Evolutionary conservation across 2,329 filamentous ascomycete species (phyloP).

Genomic region (Trichoderma harzianum): DNA sequence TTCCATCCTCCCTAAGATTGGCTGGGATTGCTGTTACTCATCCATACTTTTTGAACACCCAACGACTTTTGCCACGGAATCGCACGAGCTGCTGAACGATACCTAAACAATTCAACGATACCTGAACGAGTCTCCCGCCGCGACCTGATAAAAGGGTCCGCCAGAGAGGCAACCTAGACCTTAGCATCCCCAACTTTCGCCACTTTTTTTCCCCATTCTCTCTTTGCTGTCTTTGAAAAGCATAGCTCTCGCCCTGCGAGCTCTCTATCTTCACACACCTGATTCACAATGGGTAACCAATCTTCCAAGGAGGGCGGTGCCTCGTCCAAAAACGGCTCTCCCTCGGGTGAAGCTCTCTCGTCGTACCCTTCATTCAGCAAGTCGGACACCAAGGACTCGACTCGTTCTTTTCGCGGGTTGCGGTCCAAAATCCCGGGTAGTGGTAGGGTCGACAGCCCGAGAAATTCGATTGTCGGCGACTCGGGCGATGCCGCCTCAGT

Average conservation of each 20-base stretch:
- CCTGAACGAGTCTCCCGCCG: neutral
- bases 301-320: constrained; percentile 59
- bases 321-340: constrained; percentile 46
- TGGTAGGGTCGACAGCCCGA: constrained; percentile 73
- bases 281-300: constrained; percentile 67
- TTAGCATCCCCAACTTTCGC: constrained; percentile 20
- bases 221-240: neutral
- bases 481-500: constrained; percentile 70
- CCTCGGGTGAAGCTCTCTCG: constrained; percentile 49
- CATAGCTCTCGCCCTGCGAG: neutral
- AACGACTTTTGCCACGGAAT: constrained; percentile 1
- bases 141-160: constrained; percentile 21
- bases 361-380: constrained; percentile 89
- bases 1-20: constrained; percentile 52
- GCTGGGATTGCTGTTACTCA: constrained; percentile 13
- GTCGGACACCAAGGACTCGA: constrained; percentile 89
- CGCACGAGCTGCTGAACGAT: neutral
- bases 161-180: constrained; percentile 23
- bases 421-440: constrained; percentile 83
- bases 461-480: constrained; percentile 69
- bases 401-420: constrained; percentile 79
- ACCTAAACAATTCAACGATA: neutral
- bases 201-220: constrained; percentile 16
- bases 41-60: neutral
- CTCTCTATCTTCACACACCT: constrained; percentile 13